Conservation (phyloP, 495 filamentous ascomycete species). For the Neurospora sp. region DNA sequence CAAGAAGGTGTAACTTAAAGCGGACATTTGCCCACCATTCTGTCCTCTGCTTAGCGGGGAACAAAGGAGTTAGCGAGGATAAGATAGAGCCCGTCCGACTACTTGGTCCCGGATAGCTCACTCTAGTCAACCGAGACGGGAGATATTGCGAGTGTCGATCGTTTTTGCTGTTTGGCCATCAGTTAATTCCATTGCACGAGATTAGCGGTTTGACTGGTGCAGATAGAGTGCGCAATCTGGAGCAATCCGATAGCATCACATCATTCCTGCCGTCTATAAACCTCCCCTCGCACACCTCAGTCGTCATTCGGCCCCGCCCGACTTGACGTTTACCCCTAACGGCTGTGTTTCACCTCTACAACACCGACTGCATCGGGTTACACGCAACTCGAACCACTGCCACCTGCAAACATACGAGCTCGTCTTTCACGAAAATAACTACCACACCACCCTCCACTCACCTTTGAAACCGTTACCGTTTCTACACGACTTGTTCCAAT, state of each 20-base stretch:
- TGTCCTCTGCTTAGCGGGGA: neutral
- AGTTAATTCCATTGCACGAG: neutral
- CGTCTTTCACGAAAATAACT: neutral
- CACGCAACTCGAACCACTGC: slow-evolving; percentile 18
- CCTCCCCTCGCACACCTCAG: slow-evolving; percentile 4
- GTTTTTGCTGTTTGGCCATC: neutral
- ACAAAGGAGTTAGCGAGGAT: neutral
- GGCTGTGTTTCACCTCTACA: slow-evolving; percentile 17
- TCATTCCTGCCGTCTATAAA: neutral
- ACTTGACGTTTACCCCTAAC: slow-evolving; percentile 3
- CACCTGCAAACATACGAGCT: slow-evolving; percentile 20
- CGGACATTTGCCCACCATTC: neutral
- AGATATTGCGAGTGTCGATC: neutral
- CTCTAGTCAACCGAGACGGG: neutral
- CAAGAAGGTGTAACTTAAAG: neutral
- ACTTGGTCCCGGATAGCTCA: neutral
- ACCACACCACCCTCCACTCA: neutral
- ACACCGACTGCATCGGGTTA: slow-evolving; percentile 2
- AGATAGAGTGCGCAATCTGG: neutral
- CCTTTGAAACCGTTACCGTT: neutral
- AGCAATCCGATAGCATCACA: neutral
- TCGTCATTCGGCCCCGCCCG: slow-evolving; percentile 19
- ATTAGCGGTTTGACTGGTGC: neutral
- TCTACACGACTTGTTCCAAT: neutral
- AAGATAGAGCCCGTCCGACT: neutral